Conservation (phyloP, 78 protist genomes). For the Isochrysis galbana region DNA sequence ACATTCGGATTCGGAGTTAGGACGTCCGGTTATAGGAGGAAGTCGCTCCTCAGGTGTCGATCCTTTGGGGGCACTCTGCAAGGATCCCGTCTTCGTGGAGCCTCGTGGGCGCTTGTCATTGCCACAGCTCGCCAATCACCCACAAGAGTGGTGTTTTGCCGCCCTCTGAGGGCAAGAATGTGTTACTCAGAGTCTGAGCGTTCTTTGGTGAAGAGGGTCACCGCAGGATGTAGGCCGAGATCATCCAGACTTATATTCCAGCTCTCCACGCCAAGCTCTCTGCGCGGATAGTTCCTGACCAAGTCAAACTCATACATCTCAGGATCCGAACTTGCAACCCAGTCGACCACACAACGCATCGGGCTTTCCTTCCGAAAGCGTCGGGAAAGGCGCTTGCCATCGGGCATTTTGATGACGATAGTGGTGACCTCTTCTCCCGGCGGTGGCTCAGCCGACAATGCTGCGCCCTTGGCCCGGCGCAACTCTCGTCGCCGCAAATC, state of each 20-base stretch:
- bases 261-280: neutral
- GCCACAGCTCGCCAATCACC: neutral
- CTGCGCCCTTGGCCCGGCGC: too few species aligned
- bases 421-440: too few species aligned
- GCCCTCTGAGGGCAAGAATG: neutral
- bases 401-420: neutral
- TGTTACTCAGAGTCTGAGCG: neutral
- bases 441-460: too few species aligned
- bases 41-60: neutral
- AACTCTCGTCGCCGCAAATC: too few species aligned
- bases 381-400: neutral
- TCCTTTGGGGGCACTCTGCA: too few species aligned
- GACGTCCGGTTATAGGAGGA: neutral
- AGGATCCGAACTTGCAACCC: neutral
- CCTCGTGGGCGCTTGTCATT: too few species aligned
- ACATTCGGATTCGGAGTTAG: neutral
- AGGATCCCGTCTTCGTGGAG: too few species aligned
- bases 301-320: neutral
- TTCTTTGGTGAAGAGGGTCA: constrained; percentile 6
- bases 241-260: neutral
- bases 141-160: neutral
- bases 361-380: neutral
- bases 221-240: neutral
- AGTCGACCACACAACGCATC: constrained; percentile 3
- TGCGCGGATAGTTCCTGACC: neutral